These are phyloP conservation scores for Annulohypoxylon stygium DNA, from an alignment of 495 filamentous ascomycete species.

Conservation along the genomic window DNA sequence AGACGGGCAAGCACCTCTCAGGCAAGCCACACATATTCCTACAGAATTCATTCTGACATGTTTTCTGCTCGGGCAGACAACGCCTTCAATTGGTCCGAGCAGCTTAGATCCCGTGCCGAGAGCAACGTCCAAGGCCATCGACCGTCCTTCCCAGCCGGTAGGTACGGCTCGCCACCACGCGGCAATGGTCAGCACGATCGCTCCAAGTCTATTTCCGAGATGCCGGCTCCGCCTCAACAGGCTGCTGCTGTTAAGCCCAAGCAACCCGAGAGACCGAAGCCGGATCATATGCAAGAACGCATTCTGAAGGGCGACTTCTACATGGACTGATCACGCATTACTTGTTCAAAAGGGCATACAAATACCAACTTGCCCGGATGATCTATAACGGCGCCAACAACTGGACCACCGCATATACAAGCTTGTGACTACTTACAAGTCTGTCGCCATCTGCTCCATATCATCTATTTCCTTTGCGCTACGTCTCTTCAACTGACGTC, in stretches of 20 bases:
- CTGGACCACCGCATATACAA: neutral
- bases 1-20: constrained; percentile 57
- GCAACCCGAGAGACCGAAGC: constrained; percentile 72
- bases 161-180: constrained; percentile 50
- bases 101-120: constrained; percentile 88
- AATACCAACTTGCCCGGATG: neutral
- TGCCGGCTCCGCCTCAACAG: constrained; percentile 71
- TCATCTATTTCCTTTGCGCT: constrained; percentile 34
- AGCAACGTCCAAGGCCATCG: constrained; percentile 76
- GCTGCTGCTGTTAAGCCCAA: constrained; percentile 57
- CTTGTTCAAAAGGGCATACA: constrained; percentile 1
- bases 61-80: constrained; percentile 76
- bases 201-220: constrained; percentile 76
- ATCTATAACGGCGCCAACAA: neutral
- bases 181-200: constrained; percentile 66
- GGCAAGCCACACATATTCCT: constrained; percentile 66
- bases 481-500: constrained; percentile 41
- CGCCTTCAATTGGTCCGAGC: constrained; percentile 94
- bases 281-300: constrained; percentile 94
- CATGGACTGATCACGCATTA: constrained; percentile 79
- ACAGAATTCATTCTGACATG: constrained; percentile 72
- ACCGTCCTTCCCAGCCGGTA: constrained; percentile 62
- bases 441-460: constrained; percentile 20
- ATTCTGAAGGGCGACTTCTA: constrained; percentile 98
- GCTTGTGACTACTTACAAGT: constrained; percentile 13